phyloP scores from a whole-genome alignment of 23 red algal genomes.

The Gracilaria caudata region DNA sequence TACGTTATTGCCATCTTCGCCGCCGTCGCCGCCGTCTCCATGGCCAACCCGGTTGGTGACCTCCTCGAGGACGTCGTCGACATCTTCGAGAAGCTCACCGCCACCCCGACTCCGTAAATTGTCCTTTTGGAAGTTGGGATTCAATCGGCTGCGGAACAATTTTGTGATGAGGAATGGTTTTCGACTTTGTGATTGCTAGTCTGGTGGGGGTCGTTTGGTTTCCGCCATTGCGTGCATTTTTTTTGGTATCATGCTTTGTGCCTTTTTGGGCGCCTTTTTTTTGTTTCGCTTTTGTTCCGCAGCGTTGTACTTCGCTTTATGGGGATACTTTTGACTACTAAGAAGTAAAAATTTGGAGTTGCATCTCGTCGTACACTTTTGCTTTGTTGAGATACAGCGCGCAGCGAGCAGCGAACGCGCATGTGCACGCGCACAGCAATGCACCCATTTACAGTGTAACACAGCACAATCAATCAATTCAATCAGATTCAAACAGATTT shows the following conservation, averaged over 20 bases:
- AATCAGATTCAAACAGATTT: too few species aligned
- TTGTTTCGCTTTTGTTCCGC: too few species aligned
- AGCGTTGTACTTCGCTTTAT: too few species aligned
- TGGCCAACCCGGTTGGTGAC: background rate
- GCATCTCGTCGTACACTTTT: too few species aligned
- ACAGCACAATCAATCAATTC: too few species aligned
- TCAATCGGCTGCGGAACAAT: background rate
- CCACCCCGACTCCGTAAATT: constrained; percentile 12
- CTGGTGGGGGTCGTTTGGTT: background rate
- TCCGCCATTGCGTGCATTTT: background rate
- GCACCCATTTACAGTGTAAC: too few species aligned
- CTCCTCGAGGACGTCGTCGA: background rate
- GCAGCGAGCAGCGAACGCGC: too few species aligned
- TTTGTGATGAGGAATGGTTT: background rate
- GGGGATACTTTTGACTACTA: too few species aligned
- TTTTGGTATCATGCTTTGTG: background rate
- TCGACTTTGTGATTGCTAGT: constrained; percentile 9
- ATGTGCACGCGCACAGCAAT: too few species aligned
- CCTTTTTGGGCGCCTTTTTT: too few species aligned
- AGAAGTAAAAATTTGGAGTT: too few species aligned
- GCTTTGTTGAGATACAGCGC: too few species aligned
- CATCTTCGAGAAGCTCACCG: background rate
- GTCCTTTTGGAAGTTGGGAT: background rate
- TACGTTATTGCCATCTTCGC: constrained; percentile 25
- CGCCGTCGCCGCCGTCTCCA: constrained; percentile 14